Evolutionary conservation across 2,329 filamentous ascomycete genomes (phyloP).

Genomic region (Aspergillus tanneri): DNA sequence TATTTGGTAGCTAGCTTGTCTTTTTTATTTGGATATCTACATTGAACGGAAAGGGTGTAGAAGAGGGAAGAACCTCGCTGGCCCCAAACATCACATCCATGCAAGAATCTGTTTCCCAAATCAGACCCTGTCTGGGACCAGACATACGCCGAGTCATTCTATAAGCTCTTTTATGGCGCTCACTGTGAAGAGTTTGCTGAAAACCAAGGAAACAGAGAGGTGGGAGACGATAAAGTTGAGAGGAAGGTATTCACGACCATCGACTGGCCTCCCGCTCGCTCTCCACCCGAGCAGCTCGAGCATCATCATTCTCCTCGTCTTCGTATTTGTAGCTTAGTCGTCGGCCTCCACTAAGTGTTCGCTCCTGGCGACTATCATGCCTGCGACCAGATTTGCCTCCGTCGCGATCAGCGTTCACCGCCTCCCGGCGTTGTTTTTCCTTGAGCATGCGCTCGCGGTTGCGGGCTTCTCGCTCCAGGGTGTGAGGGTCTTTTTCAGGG

Average conservation of each 20-base stretch:
- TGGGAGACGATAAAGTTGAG: background rate
- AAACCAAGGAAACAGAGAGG: too few relatives aligned
- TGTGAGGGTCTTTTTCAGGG: constrained; percentile 64
- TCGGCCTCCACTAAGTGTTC: constrained; percentile 33
- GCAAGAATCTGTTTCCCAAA: background rate
- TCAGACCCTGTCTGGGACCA: background rate
- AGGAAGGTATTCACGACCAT: constrained; percentile 22
- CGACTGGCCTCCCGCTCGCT: constrained; percentile 40
- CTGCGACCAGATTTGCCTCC: constrained; percentile 30
- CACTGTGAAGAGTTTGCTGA: too few relatives aligned
- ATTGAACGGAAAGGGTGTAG: background rate
- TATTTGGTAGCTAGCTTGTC: too few relatives aligned
- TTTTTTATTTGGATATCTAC: background rate
- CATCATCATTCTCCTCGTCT: constrained; percentile 43
- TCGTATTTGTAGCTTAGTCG: constrained; percentile 52
- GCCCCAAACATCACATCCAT: background rate
- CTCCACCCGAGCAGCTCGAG: constrained; percentile 38
- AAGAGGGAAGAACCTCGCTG: background rate
- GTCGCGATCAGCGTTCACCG: constrained; percentile 33
- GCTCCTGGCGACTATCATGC: constrained; percentile 36
- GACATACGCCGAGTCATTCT: background rate
- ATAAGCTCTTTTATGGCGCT: background rate
- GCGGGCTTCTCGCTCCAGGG: constrained; percentile 70
- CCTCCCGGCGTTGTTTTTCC: constrained; percentile 65
- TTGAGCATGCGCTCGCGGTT: constrained; percentile 61